Evolutionary conservation across 148 eudicot genomes (phyloP).

Genomic region (Camellia sinensis): DNA sequence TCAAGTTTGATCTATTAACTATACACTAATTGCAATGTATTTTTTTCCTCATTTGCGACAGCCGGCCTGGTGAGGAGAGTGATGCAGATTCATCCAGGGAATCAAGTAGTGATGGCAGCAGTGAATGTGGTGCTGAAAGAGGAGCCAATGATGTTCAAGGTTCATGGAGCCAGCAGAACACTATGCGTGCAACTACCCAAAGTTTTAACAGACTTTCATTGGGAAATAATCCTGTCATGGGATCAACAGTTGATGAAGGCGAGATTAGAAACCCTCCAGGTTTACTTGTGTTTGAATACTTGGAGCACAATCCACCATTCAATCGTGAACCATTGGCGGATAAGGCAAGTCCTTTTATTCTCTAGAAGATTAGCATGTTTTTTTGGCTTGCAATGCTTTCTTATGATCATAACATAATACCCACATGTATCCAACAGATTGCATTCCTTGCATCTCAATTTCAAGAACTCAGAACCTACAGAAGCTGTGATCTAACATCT

Average conservation of each 20-base stretch:
- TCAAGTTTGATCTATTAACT: neutral
- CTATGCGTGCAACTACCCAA: constrained; percentile 32
- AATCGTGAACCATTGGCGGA: constrained; percentile 87
- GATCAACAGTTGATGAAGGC: constrained; percentile 56
- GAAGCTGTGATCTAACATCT: constrained; percentile 76
- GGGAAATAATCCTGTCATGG: constrained; percentile 36
- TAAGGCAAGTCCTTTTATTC: constrained; percentile 52
- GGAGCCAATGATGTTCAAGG: constrained; percentile 32
- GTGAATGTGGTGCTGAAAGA: constrained; percentile 51
- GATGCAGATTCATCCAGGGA: constrained; percentile 77
- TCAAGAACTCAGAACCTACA: constrained; percentile 59
- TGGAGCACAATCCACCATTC: constrained; percentile 69
- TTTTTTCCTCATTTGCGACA: constrained; percentile 25
- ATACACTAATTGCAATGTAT: neutral
- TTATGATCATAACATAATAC: neutral
- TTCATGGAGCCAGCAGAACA: constrained; percentile 38
- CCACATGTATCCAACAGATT: constrained; percentile 46
- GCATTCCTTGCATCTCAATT: constrained; percentile 56
- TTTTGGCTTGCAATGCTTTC: neutral
- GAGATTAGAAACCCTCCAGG: constrained; percentile 67
- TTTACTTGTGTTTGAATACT: constrained; percentile 55
- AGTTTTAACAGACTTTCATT: constrained; percentile 45
- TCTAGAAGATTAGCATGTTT: neutral
- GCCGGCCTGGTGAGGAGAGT: constrained; percentile 80
- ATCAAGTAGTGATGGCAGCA: constrained; percentile 69